Base-by-base conservation (phyloP, 192 early-diverging fungal genomes). In the Backusella circina region DNA sequence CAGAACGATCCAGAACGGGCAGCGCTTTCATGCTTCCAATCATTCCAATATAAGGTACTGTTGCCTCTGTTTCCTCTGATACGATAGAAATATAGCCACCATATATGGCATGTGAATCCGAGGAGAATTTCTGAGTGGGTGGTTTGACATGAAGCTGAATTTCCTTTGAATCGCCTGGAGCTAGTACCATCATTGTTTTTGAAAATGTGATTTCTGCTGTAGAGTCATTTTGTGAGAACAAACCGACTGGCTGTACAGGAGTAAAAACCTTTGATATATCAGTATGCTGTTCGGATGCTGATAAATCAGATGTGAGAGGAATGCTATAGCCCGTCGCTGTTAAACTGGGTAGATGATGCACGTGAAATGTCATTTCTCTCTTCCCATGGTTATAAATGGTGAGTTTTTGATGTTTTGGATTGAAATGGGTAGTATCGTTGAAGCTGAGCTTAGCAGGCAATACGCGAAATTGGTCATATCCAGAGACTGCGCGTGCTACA, bases 21-120 rank as follows among this genome's bases (percentile, higher is more conserved):
- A 86, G 67, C 5, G 75, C 68, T 44, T 51, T 37, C 69, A 86
- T 77, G 26, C 81, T 81, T 23, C 82, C 84, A 51, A 78, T 73
- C 66, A 86, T 71, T 66, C 85, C 85, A 71, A 78, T 77, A 74
- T 82, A 86, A 23, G 85, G 85, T n/a, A 86, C 78, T 31, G 67
- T 67, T 36, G 54, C 69, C 0, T 72, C 50, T 36, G 72, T 36
- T 61, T 61, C 54, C 10, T 65, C 65, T 33, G 75, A 67, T 41
- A 41, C 28, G 5, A 70, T 70, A 23, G n/a, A 21, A 21, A 87
- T 70, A 16, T 70, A 87, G 3, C 86, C 86, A 50, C 83, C 82
- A 70, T 87, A 87, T 4, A 85, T 30, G 9, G 70, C 68, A 72
- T 73, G 75, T 4, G 47, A 57, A 9, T 71, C 61, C n/a, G 61